Base-by-base conservation (phyloP, 2,329 filamentous ascomycete species). In the Sarocladium brachiariae region DNA sequence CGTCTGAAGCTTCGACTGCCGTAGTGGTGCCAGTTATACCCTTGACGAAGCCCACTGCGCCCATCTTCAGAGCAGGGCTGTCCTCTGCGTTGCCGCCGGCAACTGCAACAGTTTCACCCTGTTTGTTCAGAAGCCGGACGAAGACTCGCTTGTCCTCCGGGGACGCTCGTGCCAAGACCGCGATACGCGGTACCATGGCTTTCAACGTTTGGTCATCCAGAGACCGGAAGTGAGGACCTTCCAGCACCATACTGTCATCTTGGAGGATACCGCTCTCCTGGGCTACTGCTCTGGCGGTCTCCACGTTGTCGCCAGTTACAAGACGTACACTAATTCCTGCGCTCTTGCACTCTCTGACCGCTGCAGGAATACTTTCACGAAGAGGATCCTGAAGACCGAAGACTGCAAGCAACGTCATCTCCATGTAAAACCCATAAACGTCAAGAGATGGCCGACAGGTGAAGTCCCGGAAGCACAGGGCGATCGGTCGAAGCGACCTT, bases 401-500 rank as follows among this genome's bases (percentile, higher is more conserved):
- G 31, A 88, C 73, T 7, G 82, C 82, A 53, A 89, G 68, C 66
- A 89, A 86, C 2, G 77, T 82, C 80, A 93, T 87, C 38, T 83
- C n/a, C n/a, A n/a, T 76, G 35, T 73, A 68, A 41, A 76, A 65
- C 14, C 14, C 33, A n/a, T 45, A 34, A 57, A 83, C 68, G 16
- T 75, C 83, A 23, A 31, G 27, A 7, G 27, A 8, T 31, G 87
- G 86, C 77, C 83, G 87, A 52, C 71, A 73, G 24, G 82, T 76
- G 53, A 87, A 89, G 56, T 93, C 88, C 41, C 80, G 77, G 65
- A 87, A 90, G 4, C 87, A 75, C 55, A 91, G 74, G 16, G 80
- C 86, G 50, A 92, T 89, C 0, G 86, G 89, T 45, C 87, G 81
- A 11, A 92, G 76, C n/a, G 86, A 88, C 33, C 77, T 70, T 19